Base-by-base conservation (phyloP, 495 filamentous ascomycete genomes). In the Lasiosphaeria miniovina region DNA sequence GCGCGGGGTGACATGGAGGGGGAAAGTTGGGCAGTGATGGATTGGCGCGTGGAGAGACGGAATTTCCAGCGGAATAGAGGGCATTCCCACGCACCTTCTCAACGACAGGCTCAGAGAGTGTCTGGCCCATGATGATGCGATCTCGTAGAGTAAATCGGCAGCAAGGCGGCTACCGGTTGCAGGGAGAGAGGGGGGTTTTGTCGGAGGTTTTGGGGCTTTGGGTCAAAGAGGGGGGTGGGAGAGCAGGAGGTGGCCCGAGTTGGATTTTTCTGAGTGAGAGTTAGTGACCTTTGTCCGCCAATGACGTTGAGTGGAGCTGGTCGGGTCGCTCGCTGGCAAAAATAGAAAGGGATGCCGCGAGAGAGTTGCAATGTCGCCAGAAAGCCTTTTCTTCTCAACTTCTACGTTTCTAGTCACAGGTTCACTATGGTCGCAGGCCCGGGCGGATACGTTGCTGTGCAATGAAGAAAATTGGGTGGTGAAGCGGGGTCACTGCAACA, bases 31-130 rank as follows among this genome's bases (percentile, higher is more conserved):
- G 11, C 24, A 15, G 11, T 31, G 54, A 48, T 17, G 32, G 35
- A n/a, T 4, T 33, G 35, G 43, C 43, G 43, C 43, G 43, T 2
- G 12, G 43, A 2, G 49, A 49, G 6, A 52, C 12, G 46, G n/a
- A 57, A 14, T 41, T 41, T 14, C 12, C 4, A 4, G 15, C 43
- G 15, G 43, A 40, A n/a, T 4, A 36, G 55, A 58, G 35, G 46
- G 46, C 33, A 58, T 62, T 59, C n/a, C 55, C 59, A 77, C 88
- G 71, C 81, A 98, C 94, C 92, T 98, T 98, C 69, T 98, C 94
- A 64, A 96, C 88, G 67, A 98, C 93, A 54, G 94, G 94, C 82
- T 98, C 95, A 72, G 94, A 98, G 71, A 98, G 88, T 74, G 94
- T 98, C 84, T 98, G 94, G 85, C 94, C 94, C 94, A 98, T 98